These are phyloP conservation scores for Pseudodiploospora longispora DNA, from an alignment of 2,329 filamentous ascomycete genomes.

Conservation along the genomic window DNA sequence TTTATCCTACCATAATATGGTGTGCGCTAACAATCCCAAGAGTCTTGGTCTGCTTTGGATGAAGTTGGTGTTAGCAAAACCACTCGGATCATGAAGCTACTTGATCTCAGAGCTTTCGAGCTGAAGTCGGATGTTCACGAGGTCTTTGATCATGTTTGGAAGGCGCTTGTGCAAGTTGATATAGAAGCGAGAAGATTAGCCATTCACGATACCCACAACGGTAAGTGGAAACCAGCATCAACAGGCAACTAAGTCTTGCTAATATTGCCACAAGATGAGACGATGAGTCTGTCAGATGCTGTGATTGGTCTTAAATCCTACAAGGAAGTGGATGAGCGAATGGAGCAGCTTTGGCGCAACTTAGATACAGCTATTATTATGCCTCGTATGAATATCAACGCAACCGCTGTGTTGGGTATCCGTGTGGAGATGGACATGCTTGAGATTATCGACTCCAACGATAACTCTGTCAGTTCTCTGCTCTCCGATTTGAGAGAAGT, in stretches of 20 bases:
- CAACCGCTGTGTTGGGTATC: slow-evolving; percentile 29
- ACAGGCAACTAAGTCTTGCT: not conserved
- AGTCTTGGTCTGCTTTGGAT: slow-evolving; percentile 50
- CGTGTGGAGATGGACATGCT: slow-evolving; percentile 34
- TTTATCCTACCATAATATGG: too few species aligned
- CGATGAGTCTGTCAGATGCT: slow-evolving; percentile 45
- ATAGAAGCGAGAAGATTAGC: slow-evolving; percentile 44
- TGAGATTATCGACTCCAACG: slow-evolving; percentile 32
- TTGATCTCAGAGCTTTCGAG: slow-evolving; percentile 57
- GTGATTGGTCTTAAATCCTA: slow-evolving; percentile 49
- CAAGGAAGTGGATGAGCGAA: slow-evolving; percentile 52
- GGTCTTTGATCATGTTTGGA: slow-evolving; percentile 64
- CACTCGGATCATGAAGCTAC: slow-evolving; percentile 54
- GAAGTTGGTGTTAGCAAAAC: slow-evolving; percentile 52
- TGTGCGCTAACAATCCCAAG: slow-evolving; percentile 24
- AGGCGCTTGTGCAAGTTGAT: slow-evolving; percentile 56
- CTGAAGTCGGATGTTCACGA: slow-evolving; percentile 60
- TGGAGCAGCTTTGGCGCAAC: slow-evolving; percentile 53
- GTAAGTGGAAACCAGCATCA: slow-evolving; percentile 25
- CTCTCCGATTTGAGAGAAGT: slow-evolving; percentile 45
- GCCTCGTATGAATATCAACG: slow-evolving; percentile 45
- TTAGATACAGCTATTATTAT: slow-evolving; percentile 53
- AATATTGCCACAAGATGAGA: slow-evolving; percentile 31
- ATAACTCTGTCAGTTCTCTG: slow-evolving; percentile 40
- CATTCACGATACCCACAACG: slow-evolving; percentile 44